Conservation (phyloP, 768 basidiomycete species). For the Amanita rubescens region DNA sequence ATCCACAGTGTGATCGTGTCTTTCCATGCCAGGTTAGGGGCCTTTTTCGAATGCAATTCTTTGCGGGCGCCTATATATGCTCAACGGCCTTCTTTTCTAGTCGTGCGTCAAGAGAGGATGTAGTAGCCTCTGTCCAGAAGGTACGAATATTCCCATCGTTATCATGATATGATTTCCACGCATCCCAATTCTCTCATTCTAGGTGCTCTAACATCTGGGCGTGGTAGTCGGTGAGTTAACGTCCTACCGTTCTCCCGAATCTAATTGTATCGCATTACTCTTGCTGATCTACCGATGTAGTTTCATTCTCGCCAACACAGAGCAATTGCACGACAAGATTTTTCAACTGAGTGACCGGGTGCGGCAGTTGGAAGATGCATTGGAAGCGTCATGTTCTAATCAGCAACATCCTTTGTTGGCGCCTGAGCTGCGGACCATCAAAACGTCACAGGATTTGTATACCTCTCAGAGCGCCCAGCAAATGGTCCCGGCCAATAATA, state of each 20-base stretch:
- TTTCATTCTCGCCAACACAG: conserved; percentile 63
- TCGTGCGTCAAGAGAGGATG: conserved; percentile 63
- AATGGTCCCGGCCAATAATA: not conserved
- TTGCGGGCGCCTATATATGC: conserved; percentile 9
- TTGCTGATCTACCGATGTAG: conserved; percentile 20
- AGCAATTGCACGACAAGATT: conserved; percentile 59
- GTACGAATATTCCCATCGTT: conserved; percentile 20
- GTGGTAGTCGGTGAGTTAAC: conserved; percentile 48
- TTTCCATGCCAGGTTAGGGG: conserved; percentile 52
- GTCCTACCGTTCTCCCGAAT: conserved; percentile 4
- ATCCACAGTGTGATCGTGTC: conserved; percentile 49
- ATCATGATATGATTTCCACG: not conserved
- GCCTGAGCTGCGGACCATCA: conserved; percentile 54
- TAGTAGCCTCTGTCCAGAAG: conserved; percentile 54
- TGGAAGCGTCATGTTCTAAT: conserved; percentile 31
- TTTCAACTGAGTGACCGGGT: conserved; percentile 55
- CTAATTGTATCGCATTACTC: not conserved
- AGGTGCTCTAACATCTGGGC: conserved; percentile 57
- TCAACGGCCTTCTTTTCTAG: conserved; percentile 18
- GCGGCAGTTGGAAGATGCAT: conserved; percentile 54
- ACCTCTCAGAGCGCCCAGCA: conserved; percentile 18
- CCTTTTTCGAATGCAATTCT: not conserved
- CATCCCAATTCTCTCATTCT: conserved; percentile 4
- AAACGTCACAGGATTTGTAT: conserved; percentile 63
- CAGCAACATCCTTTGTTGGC: conserved; percentile 48